Evolutionary conservation across 306 rosid species (phyloP).

Genomic region (Alnus glutinosa): DNA sequence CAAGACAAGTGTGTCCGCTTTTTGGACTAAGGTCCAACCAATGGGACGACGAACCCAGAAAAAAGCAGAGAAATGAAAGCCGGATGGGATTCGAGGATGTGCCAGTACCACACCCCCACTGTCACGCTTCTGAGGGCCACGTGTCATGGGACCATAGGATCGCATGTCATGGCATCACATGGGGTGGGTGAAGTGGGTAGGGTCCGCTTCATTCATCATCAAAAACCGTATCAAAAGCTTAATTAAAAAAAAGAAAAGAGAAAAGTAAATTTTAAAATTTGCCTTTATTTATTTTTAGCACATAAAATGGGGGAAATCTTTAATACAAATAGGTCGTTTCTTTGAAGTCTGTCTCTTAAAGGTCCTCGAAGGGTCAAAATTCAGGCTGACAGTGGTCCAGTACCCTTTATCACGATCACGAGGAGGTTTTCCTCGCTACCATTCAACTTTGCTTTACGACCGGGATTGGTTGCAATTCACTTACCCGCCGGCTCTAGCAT

Average conservation of each 20-base stretch:
- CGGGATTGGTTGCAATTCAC: no score
- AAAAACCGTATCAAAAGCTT: background rate
- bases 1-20: no score
- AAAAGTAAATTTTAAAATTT: background rate
- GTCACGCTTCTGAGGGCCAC: no score
- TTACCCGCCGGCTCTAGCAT: no score
- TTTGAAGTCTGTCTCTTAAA: background rate
- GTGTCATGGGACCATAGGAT: background rate
- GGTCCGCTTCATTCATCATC: background rate
- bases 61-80: background rate
- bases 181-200: background rate
- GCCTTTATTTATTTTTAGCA: background rate
- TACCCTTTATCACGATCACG: background rate
- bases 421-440: background rate
- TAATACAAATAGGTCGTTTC: background rate
- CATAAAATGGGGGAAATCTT: background rate
- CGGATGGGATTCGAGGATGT: background rate
- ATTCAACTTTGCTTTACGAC: background rate
- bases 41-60: background rate
- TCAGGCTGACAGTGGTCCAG: background rate
- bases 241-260: background rate
- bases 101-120: background rate
- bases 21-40: background rate
- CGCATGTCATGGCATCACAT: constrained; percentile 9
- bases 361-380: background rate